A percentile compares a stretch with the other conserved stretches of the same genome.
These are phyloP conservation scores for Wickerhamiella galacta DNA, from an alignment of 805 yeast genomes.

Conservation along the genomic window DNA sequence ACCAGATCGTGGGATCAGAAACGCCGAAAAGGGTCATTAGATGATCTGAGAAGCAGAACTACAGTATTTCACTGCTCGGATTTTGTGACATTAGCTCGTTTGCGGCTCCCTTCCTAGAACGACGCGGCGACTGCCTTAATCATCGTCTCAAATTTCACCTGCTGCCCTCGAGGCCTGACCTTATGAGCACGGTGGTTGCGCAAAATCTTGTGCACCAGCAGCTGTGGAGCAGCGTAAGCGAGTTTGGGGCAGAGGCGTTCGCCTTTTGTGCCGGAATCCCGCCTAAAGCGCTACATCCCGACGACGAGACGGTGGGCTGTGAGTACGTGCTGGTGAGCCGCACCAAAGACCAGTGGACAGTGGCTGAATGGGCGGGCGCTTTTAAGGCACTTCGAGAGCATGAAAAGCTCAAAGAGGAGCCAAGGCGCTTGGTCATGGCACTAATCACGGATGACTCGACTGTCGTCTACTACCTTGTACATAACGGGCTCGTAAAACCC, in stretches of 20 bases:
- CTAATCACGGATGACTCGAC: slow-evolving; percentile 28
- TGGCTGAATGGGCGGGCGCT: slow-evolving; percentile 20
- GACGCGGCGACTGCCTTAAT: no score
- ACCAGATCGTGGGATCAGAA: no score
- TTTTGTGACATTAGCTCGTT: no score
- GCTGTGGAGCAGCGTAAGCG: slow-evolving; percentile 20
- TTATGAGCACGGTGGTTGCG: no score
- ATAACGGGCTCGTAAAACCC: slow-evolving; percentile 25
- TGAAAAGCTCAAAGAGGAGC: slow-evolving; percentile 5
- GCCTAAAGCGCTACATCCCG: slow-evolving; percentile 22
- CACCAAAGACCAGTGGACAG: slow-evolving; percentile 20
- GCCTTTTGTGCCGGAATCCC: slow-evolving; percentile 19
- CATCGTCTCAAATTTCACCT: no score
- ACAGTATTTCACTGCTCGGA: no score
- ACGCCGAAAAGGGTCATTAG: no score
- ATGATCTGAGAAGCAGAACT: no score
- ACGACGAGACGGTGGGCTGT: slow-evolving; percentile 15
- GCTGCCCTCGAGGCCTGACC: no score
- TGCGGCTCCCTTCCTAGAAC: no score
- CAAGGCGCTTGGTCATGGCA: slow-evolving; percentile 24
- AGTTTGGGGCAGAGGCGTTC: slow-evolving; percentile 9
- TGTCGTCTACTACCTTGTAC: slow-evolving; percentile 27
- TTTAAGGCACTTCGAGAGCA: slow-evolving; percentile 15
- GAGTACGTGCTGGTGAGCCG: slow-evolving; percentile 12
- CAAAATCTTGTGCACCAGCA: slow-evolving; percentile 24